phyloP scores from a whole-genome alignment of 129 eudicot genomes.

The Flaveria bidentis region DNA sequence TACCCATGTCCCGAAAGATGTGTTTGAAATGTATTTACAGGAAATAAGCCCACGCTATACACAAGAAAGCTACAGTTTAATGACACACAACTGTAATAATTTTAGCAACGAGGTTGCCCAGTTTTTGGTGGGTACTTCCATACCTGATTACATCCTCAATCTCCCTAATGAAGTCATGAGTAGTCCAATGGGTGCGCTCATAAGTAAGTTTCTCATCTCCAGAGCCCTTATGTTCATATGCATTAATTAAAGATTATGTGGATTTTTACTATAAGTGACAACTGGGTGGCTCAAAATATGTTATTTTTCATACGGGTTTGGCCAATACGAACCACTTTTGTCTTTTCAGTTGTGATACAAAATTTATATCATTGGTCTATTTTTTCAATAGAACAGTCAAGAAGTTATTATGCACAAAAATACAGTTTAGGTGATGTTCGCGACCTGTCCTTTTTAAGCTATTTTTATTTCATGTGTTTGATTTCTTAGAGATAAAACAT shows the following conservation, averaged over 20 bases:
- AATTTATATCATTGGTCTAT: neutral
- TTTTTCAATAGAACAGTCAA: neutral
- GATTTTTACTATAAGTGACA: neutral
- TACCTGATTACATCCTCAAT: conserved; percentile 81
- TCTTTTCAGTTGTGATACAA: neutral
- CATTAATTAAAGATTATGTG: neutral
- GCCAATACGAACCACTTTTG: neutral
- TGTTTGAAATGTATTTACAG: conserved; percentile 73
- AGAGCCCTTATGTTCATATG: neutral
- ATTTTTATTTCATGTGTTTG: neutral
- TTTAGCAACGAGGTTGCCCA: conserved; percentile 90
- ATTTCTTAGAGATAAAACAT: neutral
- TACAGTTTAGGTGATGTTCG: neutral
- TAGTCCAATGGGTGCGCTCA: conserved; percentile 81
- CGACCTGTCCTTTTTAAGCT: neutral
- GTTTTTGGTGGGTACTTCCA: conserved; percentile 62
- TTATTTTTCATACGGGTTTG: neutral
- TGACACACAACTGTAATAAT: conserved; percentile 84
- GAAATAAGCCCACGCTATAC: conserved; percentile 89
- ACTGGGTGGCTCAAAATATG: neutral
- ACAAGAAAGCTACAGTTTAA: conserved; percentile 73
- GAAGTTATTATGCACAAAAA: neutral
- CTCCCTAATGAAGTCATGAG: conserved; percentile 87
- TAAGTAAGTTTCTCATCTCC: conserved; percentile 48
- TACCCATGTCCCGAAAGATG: conserved; percentile 85